Conservation (phyloP, 208 protist genomes). For the Polymyxa betae region DNA sequence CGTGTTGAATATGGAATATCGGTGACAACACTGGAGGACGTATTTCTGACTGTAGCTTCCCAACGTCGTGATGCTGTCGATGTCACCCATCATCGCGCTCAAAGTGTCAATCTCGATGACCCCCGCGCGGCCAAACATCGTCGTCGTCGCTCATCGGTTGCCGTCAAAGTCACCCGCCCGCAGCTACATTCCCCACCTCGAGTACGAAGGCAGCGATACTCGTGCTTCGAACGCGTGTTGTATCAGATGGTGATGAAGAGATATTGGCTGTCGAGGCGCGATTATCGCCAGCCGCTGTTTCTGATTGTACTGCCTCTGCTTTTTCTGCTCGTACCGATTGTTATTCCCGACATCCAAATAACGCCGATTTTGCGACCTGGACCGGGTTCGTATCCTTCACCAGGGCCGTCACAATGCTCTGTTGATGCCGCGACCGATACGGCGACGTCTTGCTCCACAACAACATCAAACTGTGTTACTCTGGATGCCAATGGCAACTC, state of each 20-base stretch:
- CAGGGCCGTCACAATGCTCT: neutral
- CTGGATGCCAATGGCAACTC: neutral
- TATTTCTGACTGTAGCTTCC: conserved; percentile 9
- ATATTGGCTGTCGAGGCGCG: conserved; percentile 8
- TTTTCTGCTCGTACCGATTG: neutral
- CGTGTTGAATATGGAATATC: conserved; percentile 54
- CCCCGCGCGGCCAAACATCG: neutral
- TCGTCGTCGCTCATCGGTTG: neutral
- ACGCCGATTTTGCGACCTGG: neutral
- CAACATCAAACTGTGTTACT: neutral
- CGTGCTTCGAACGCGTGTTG: neutral
- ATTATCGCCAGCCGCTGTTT: conserved; percentile 2
- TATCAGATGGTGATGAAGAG: neutral
- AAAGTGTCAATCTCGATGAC: neutral
- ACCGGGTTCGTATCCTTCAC: neutral
- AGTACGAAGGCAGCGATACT: too few species aligned
- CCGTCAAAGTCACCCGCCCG: too few species aligned
- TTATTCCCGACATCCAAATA: conserved; percentile 41
- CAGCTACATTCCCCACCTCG: too few species aligned
- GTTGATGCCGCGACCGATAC: neutral
- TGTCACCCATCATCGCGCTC: neutral
- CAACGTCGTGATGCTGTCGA: neutral
- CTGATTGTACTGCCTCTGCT: conserved; percentile 1
- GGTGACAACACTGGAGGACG: conserved; percentile 63
- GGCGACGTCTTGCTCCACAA: neutral